Conservation (phyloP, 768 basidiomycete species). For the Rhodotorula kratochvilovae region DNA sequence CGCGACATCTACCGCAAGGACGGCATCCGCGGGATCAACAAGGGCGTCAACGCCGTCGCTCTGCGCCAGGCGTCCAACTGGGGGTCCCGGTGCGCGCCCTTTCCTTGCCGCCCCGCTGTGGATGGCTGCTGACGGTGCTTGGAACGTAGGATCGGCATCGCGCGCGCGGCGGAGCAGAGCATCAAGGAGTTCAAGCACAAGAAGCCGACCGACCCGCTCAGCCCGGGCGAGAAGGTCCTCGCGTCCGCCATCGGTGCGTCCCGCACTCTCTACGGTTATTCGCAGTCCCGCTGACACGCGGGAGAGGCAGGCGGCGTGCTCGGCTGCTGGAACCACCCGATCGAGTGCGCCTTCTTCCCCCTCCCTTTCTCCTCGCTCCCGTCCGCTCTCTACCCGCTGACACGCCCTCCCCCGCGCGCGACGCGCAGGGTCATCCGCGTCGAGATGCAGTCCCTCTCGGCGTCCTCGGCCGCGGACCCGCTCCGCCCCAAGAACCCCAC, state of each 20-base stretch:
- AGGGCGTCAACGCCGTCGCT: conserved; percentile 77
- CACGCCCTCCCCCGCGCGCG: background rate
- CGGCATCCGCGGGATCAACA: conserved; percentile 87
- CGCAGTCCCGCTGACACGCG: too few species aligned
- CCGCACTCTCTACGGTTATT: accelerated
- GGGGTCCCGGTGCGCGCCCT: background rate
- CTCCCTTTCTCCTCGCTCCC: conserved; percentile 60
- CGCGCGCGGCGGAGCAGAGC: conserved; percentile 57
- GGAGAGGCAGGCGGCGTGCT: conserved; percentile 58
- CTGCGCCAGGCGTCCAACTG: conserved; percentile 49
- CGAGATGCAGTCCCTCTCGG: conserved; percentile 97
- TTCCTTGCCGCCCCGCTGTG: background rate
- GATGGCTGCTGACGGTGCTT: background rate
- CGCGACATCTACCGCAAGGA: conserved; percentile 87
- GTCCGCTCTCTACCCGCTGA: background rate
- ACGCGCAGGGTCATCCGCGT: conserved; percentile 64
- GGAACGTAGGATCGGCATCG: conserved; percentile 19
- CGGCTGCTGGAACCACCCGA: conserved; percentile 88
- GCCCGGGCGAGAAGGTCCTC: conserved; percentile 77
- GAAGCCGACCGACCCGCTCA: conserved; percentile 63
- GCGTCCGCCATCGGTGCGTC: conserved; percentile 64
- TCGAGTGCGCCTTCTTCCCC: background rate
- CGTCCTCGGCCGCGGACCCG: conserved; percentile 51
- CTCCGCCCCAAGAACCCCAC: conserved; percentile 81
- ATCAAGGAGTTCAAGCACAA: conserved; percentile 76